These are phyloP conservation scores for Samsoniella hepiali DNA, from an alignment of 2,329 filamentous ascomycete genomes.

Conservation along the genomic window DNA sequence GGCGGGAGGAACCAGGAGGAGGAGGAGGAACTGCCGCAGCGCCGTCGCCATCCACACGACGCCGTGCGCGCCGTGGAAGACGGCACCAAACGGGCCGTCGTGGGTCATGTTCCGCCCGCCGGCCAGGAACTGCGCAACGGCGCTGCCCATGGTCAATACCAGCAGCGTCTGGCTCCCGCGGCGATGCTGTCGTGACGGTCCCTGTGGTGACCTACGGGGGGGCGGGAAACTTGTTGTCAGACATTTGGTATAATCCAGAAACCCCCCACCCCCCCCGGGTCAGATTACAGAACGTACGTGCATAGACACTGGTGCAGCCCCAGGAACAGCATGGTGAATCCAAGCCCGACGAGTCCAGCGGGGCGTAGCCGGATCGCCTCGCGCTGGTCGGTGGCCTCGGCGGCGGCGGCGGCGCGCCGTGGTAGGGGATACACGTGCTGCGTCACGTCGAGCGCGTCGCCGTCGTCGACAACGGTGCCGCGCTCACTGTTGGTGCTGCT, in stretches of 20 bases:
- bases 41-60: conserved; percentile 62
- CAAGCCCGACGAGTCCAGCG: not conserved
- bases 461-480: not conserved
- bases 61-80: conserved; percentile 58
- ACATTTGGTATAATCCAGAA: not conserved
- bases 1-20: too few species aligned
- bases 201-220: not conserved
- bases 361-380: not conserved
- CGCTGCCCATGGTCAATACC: not conserved
- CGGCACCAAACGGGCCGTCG: conserved; percentile 58
- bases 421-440: not conserved
- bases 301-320: conserved; percentile 7
- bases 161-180: not conserved
- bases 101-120: not conserved
- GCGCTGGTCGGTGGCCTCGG: not conserved
- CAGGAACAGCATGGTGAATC: not conserved
- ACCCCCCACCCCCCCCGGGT: too few species aligned
- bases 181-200: not conserved
- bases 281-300: not conserved
- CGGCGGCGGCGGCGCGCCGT: not conserved
- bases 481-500: not conserved
- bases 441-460: not conserved
- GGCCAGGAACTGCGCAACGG: not conserved
- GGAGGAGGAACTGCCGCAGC: conserved; percentile 26
- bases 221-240: not conserved